phyloP scores from a whole-genome alignment of 106 monocot species.

The Dendrobium chrysotoxum region DNA sequence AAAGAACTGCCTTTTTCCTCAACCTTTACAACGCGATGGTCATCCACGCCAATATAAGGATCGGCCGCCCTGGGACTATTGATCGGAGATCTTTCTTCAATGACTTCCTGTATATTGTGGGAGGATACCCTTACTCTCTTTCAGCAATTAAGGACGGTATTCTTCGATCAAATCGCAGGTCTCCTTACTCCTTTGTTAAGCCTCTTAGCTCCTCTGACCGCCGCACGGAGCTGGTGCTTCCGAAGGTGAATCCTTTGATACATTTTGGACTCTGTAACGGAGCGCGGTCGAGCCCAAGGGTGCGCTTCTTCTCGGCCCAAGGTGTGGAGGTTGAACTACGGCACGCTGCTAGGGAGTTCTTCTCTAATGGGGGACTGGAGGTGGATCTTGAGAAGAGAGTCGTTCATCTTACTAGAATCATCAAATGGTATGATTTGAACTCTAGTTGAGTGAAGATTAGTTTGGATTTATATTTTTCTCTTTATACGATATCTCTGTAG shows the following conservation, averaged over 20 bases:
- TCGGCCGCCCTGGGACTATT: slow-evolving; percentile 58
- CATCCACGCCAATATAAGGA: slow-evolving; percentile 63
- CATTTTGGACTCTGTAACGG: slow-evolving; percentile 87
- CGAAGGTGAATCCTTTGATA: slow-evolving; percentile 72
- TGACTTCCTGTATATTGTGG: slow-evolving; percentile 83
- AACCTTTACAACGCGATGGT: slow-evolving; percentile 98
- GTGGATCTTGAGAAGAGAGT: slow-evolving; percentile 71
- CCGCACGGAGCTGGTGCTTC: slow-evolving; percentile 55
- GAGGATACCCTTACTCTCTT: slow-evolving; percentile 80
- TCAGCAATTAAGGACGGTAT: slow-evolving; percentile 86
- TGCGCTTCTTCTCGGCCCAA: slow-evolving; percentile 70
- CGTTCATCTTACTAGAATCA: slow-evolving; percentile 64
- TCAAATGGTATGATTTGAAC: slow-evolving; percentile 52
- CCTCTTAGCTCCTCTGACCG: slow-evolving; percentile 58
- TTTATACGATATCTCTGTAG: background rate
- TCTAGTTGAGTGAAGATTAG: too few relatives aligned
- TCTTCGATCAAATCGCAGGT: slow-evolving; percentile 70
- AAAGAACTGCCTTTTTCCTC: slow-evolving; percentile 70
- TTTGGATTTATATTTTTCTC: background rate
- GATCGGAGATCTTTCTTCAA: slow-evolving; percentile 68
- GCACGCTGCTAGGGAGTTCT: slow-evolving; percentile 83
- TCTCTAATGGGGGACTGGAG: slow-evolving; percentile 50
- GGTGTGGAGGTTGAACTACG: slow-evolving; percentile 65
- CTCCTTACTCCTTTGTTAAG: slow-evolving; percentile 66
- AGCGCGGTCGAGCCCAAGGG: slow-evolving; percentile 58